Evolutionary conservation across 495 filamentous ascomycete species (phyloP).

Genomic region (Xylaria scruposa): DNA sequence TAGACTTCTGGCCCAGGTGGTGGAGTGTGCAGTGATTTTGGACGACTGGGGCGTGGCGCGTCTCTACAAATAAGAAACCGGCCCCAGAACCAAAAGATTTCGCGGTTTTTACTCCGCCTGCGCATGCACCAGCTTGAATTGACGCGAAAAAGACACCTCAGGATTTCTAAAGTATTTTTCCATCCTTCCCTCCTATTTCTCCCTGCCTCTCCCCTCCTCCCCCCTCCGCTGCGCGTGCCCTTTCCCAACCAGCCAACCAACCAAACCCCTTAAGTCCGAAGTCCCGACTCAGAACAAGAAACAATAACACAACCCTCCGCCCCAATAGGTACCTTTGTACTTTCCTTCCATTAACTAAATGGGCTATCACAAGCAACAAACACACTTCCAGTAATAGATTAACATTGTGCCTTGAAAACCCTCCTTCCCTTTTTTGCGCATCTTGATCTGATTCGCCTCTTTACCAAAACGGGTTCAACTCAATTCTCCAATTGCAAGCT

Average conservation of each 20-base stretch:
- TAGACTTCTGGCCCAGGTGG: slow-evolving; percentile 19
- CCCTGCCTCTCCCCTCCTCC: slow-evolving; percentile 44
- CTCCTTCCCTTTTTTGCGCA: slow-evolving; percentile 15
- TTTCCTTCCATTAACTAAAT: slow-evolving; percentile 23
- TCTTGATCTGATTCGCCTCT: slow-evolving; percentile 26
- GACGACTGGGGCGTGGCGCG: slow-evolving; percentile 35
- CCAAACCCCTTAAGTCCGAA: slow-evolving; percentile 39
- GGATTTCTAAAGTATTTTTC: slow-evolving; percentile 43
- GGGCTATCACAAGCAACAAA: slow-evolving; percentile 22
- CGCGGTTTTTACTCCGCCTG: slow-evolving; percentile 38
- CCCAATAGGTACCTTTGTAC: slow-evolving; percentile 29
- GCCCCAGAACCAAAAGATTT: slow-evolving; percentile 48
- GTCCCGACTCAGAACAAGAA: slow-evolving; percentile 16
- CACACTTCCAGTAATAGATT: slow-evolving; percentile 29
- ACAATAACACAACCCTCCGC: slow-evolving; percentile 25
- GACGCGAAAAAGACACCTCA: slow-evolving; percentile 42
- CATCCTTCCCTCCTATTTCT: slow-evolving; percentile 49
- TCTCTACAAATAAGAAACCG: slow-evolving; percentile 53
- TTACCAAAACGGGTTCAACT: slow-evolving; percentile 29
- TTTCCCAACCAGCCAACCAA: slow-evolving; percentile 43
- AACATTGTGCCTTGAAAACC: slow-evolving; percentile 18
- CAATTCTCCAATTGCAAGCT: slow-evolving; percentile 24
- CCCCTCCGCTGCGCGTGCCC: slow-evolving; percentile 42
- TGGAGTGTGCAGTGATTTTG: slow-evolving; percentile 33
- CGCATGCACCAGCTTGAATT: slow-evolving; percentile 34